These are phyloP conservation scores for Helichrysum umbraculigerum DNA, from an alignment of 129 eudicot genomes.

Conservation along the genomic window DNA sequence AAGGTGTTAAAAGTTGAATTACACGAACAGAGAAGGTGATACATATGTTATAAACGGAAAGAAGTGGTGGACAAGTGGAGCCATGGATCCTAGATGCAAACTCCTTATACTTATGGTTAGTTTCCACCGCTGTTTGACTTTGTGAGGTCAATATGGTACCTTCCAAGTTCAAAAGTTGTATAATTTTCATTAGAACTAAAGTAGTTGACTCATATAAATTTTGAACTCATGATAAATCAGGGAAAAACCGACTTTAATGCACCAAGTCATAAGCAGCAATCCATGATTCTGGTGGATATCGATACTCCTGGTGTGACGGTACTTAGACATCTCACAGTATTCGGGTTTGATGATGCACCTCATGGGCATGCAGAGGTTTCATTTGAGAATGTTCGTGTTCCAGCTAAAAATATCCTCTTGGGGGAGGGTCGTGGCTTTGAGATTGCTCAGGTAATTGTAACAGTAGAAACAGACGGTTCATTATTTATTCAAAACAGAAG, in stretches of 20 bases:
- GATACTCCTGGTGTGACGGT: slow-evolving; percentile 76
- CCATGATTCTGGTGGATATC: slow-evolving; percentile 91
- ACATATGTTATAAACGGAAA: slow-evolving; percentile 80
- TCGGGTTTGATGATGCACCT: slow-evolving; percentile 98
- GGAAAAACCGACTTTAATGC: slow-evolving; percentile 91
- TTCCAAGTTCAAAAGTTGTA: not conserved
- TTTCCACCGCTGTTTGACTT: not conserved
- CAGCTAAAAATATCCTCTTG: slow-evolving; percentile 73
- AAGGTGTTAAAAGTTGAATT: slow-evolving; percentile 16
- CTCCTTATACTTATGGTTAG: slow-evolving; percentile 93
- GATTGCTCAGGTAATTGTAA: slow-evolving; percentile 79
- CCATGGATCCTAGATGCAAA: slow-evolving; percentile 99
- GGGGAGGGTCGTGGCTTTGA: slow-evolving; percentile 99
- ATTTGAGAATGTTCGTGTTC: slow-evolving; percentile 79
- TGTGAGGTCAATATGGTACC: slow-evolving; percentile 1
- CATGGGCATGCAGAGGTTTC: slow-evolving; percentile 95
- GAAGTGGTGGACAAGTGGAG: slow-evolving; percentile 99
- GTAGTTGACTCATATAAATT: not conserved
- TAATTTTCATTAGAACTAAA: not conserved
- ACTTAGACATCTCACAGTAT: slow-evolving; percentile 81
- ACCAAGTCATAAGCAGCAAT: slow-evolving; percentile 88
- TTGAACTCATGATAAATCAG: slow-evolving; percentile 44
- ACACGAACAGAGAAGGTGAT: slow-evolving; percentile 68
- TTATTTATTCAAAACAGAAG: not conserved
- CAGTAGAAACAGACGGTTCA: not conserved